Conservation (phyloP, 495 filamentous ascomycete genomes). For the Penicillium alfredii region DNA sequence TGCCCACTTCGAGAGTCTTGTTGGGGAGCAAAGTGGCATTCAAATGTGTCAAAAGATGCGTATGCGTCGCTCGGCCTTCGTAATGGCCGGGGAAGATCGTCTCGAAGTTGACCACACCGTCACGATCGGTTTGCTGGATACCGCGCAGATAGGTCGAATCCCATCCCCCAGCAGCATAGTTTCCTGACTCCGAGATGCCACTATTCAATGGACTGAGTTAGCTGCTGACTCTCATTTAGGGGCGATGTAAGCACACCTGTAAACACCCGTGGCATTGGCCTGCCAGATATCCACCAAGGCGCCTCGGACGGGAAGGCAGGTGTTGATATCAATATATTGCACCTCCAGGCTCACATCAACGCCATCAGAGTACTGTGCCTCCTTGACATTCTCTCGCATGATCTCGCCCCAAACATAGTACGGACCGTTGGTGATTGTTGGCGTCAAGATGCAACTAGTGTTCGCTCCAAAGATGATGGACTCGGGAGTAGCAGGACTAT, state of each 20-base stretch:
- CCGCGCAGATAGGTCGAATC: conserved; percentile 50
- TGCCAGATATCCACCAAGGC: conserved; percentile 37
- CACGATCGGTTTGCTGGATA: conserved; percentile 45
- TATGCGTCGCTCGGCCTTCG: conserved; percentile 52
- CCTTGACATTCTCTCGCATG: conserved; percentile 40
- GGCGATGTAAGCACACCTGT: conserved; percentile 26
- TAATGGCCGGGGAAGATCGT: conserved; percentile 59
- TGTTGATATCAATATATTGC: conserved; percentile 45
- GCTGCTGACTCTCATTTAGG: no score
- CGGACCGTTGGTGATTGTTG: conserved; percentile 48
- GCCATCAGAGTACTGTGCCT: conserved; percentile 36
- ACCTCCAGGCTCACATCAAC: conserved; percentile 41
- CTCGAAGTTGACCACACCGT: conserved; percentile 52
- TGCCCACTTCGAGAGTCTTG: conserved; percentile 42
- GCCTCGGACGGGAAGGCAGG: conserved; percentile 27
- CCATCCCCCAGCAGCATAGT: conserved; percentile 30
- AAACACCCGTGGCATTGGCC: conserved; percentile 48
- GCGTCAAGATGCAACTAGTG: conserved; percentile 49
- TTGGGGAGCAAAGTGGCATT: conserved; percentile 42
- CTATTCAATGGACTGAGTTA: no score
- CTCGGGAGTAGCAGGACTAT: conserved; percentile 19
- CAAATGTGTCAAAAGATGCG: conserved; percentile 48
- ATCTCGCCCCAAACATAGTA: conserved; percentile 51
- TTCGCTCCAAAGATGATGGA: conserved; percentile 45
- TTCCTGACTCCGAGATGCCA: conserved; percentile 29